Evolutionary conservation across 495 filamentous ascomycete genomes (phyloP).

Genomic region (Annulohypoxylon bovei): DNA sequence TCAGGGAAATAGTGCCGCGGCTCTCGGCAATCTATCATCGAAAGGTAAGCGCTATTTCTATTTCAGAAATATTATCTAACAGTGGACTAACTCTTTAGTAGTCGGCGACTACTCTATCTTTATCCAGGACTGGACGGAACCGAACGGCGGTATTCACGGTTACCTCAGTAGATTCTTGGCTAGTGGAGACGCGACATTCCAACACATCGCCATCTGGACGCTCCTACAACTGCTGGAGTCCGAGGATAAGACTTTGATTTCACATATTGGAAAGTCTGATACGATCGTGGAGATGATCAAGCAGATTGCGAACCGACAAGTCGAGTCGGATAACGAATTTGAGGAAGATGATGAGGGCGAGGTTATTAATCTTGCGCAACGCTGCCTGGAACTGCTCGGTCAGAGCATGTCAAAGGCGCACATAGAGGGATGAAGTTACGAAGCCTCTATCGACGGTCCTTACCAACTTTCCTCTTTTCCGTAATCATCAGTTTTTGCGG

Average conservation of each 20-base stretch:
- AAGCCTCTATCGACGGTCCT: slow-evolving; percentile 1
- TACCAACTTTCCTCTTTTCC: slow-evolving; percentile 23
- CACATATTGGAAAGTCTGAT: slow-evolving; percentile 84
- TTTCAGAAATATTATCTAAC: not conserved
- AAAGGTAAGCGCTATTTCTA: slow-evolving; percentile 73
- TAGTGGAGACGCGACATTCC: slow-evolving; percentile 95
- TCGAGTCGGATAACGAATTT: slow-evolving; percentile 91
- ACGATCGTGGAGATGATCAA: slow-evolving; percentile 92
- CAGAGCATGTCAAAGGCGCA: slow-evolving; percentile 64
- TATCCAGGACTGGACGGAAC: slow-evolving; percentile 90
- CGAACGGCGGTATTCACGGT: slow-evolving; percentile 92
- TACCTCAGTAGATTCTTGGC: slow-evolving; percentile 92
- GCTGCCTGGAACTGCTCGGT: slow-evolving; percentile 87
- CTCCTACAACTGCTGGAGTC: slow-evolving; percentile 94
- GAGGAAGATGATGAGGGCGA: slow-evolving; percentile 89
- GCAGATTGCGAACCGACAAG: slow-evolving; percentile 85
- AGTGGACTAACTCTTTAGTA: slow-evolving; percentile 51
- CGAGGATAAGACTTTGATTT: slow-evolving; percentile 84
- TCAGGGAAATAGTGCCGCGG: slow-evolving; percentile 96
- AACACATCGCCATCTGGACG: slow-evolving; percentile 99
- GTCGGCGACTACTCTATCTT: slow-evolving; percentile 98
- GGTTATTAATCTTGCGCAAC: slow-evolving; percentile 88
- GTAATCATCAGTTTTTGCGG: slow-evolving; percentile 22
- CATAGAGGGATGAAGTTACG: slow-evolving; percentile 60
- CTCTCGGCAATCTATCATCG: slow-evolving; percentile 92